phyloP scores from a whole-genome alignment of 1,139 yeast genomes.

The Taphrina wiesneri region DNA sequence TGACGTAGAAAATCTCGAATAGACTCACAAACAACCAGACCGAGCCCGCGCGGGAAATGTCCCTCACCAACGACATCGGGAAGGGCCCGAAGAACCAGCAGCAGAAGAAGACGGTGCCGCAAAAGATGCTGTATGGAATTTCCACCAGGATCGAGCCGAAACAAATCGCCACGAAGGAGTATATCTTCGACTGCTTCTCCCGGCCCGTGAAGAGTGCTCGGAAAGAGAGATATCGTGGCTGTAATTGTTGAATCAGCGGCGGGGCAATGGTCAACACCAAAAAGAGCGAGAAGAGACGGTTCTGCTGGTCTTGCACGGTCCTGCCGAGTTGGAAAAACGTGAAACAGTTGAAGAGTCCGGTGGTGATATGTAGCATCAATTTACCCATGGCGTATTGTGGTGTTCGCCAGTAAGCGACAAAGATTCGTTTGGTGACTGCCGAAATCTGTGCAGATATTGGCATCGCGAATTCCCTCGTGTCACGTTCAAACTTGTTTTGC shows the following conservation, averaged over 20 bases:
- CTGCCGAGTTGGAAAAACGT: conserved; percentile 49
- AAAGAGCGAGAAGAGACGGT: conserved; percentile 52
- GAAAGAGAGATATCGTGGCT: conserved; percentile 55
- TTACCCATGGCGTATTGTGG: conserved; percentile 60
- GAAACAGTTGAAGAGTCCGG: conserved; percentile 57
- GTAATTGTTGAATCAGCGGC: conserved; percentile 60
- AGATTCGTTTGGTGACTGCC: conserved; percentile 55
- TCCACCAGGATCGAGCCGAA: conserved; percentile 70
- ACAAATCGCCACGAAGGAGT: conserved; percentile 62
- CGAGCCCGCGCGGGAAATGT: conserved; percentile 51
- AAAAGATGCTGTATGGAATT: conserved; percentile 69
- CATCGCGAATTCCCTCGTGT: conserved; percentile 47
- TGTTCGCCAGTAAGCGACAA: conserved; percentile 73
- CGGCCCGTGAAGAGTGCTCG: conserved; percentile 79
- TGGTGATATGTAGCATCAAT: conserved; percentile 55
- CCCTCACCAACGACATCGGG: conserved; percentile 50
- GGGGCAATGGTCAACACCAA: conserved; percentile 56
- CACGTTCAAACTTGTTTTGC: conserved; percentile 14
- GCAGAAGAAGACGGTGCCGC: conserved; percentile 67
- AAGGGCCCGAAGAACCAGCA: conserved; percentile 63
- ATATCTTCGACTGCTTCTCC: conserved; percentile 64
- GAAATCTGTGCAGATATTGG: conserved; percentile 54
- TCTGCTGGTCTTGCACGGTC: conserved; percentile 45
- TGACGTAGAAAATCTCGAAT: conserved; percentile 59
- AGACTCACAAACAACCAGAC: conserved; percentile 56